A percentile compares a stretch with the other conserved stretches of the same genome.
Evolutionary conservation across 2,329 filamentous ascomycete species (phyloP).

Genomic region (Penicillium sp.): DNA sequence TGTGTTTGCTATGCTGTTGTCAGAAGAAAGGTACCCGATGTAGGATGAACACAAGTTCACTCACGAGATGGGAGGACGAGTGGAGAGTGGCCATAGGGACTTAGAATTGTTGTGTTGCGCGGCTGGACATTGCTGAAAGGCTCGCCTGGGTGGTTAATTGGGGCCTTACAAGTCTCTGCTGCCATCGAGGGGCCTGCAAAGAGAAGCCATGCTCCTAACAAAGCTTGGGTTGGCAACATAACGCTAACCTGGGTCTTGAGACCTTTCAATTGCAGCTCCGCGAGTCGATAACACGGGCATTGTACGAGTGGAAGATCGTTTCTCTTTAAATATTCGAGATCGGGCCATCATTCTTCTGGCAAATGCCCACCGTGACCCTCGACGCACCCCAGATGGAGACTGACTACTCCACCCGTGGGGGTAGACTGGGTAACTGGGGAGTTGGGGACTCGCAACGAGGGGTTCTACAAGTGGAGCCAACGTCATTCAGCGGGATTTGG

Average conservation of each 20-base stretch:
- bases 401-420: conserved; percentile 12
- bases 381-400: conserved; percentile 2
- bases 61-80: conserved; percentile 25
- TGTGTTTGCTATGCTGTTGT: conserved; percentile 15
- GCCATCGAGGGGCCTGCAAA: conserved; percentile 6
- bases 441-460: conserved; percentile 3
- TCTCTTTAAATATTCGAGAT: conserved; percentile 2
- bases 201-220: conserved; percentile 13
- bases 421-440: conserved; percentile 1
- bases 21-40: background rate
- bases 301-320: background rate
- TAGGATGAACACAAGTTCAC: background rate
- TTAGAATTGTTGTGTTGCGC: conserved; percentile 22
- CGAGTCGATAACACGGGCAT: background rate
- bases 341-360: background rate
- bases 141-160: conserved; percentile 15
- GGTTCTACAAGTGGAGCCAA: background rate
- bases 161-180: conserved; percentile 9
- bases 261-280: background rate
- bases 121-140: conserved; percentile 25
- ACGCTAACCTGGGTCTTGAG: background rate
- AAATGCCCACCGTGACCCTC: conserved; percentile 7
- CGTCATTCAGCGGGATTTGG: conserved; percentile 1
- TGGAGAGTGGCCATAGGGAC: conserved; percentile 22
- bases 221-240: conserved; percentile 7